Evolutionary conservation across 1,139 yeast species (phyloP).

Genomic region (Protomyces pachydermus): DNA sequence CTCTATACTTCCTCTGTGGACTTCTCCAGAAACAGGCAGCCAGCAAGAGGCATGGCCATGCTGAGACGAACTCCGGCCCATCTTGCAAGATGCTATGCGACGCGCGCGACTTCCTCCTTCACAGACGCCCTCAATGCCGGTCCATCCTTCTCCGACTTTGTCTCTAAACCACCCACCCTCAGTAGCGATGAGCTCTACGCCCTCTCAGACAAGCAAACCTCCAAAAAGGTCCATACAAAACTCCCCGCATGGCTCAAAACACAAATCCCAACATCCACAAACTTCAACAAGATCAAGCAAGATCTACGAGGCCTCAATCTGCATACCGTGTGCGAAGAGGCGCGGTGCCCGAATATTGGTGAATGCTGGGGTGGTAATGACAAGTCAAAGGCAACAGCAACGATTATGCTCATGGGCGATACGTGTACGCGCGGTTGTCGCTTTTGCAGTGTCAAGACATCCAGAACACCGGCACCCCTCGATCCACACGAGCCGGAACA

Average conservation of each 20-base stretch:
- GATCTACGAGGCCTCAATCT: conserved; percentile 84
- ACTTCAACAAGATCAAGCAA: conserved; percentile 69
- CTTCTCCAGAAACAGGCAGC: too few species aligned
- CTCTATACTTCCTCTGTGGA: too few species aligned
- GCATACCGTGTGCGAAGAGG: conserved; percentile 90
- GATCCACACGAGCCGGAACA: conserved; percentile 97
- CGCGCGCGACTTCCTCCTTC: conserved; percentile 56
- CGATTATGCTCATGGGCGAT: conserved; percentile 97
- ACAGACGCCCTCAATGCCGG: conserved; percentile 73
- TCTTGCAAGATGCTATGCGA: conserved; percentile 2
- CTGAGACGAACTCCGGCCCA: neutral
- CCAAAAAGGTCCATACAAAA: conserved; percentile 31
- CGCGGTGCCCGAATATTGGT: conserved; percentile 96
- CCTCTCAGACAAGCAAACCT: conserved; percentile 18
- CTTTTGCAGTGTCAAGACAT: conserved; percentile 93
- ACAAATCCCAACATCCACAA: conserved; percentile 78
- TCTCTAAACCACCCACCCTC: conserved; percentile 63
- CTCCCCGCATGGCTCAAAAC: conserved; percentile 91
- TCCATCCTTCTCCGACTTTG: conserved; percentile 89
- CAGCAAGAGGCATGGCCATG: neutral
- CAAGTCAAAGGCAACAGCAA: conserved; percentile 95
- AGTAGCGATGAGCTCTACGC: conserved; percentile 24
- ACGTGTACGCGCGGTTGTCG: conserved; percentile 98
- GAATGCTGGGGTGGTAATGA: conserved; percentile 99
- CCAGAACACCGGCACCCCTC: conserved; percentile 76